Conservation (phyloP, 2,329 filamentous ascomycete species). For the Aspergillus transmontanensis region DNA sequence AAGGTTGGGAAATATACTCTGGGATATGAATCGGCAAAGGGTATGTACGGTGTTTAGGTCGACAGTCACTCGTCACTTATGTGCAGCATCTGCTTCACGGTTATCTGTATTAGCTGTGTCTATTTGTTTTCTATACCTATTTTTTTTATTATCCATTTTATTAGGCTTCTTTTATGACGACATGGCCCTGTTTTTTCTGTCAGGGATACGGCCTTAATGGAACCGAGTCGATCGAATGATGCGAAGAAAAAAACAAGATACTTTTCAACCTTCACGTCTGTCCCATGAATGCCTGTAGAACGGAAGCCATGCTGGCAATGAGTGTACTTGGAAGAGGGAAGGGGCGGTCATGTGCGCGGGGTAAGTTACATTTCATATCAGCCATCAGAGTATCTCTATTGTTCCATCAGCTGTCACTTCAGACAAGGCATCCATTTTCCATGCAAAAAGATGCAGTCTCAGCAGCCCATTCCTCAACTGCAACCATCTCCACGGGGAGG, state of each 20-base stretch:
- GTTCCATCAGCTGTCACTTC: background rate
- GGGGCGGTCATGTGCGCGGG: background rate
- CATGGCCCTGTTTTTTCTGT: background rate
- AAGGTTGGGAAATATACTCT: slow-evolving; percentile 2
- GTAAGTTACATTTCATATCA: background rate
- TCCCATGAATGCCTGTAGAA: background rate
- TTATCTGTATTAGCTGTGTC: slow-evolving; percentile 25
- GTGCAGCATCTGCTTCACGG: slow-evolving; percentile 27
- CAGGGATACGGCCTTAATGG: slow-evolving; percentile 2
- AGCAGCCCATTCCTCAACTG: background rate
- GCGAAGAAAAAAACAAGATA: background rate
- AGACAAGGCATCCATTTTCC: background rate
- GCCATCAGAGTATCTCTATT: background rate
- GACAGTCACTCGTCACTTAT: slow-evolving; percentile 14
- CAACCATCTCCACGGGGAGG: background rate
- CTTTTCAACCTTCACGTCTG: background rate
- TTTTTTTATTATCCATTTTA: slow-evolving; percentile 10
- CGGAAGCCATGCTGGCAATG: background rate
- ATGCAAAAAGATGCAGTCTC: background rate
- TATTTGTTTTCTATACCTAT: slow-evolving; percentile 22
- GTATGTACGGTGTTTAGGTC: slow-evolving; percentile 16
- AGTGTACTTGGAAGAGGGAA: background rate
- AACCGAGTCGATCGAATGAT: slow-evolving; percentile 9
- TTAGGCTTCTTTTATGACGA: slow-evolving; percentile 10
- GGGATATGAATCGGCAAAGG: slow-evolving; percentile 15